Evolutionary conservation across 2,329 filamentous ascomycete genomes (phyloP), one percentile per base, ranked within the genome.

Genomic region (Exophiala alcalophila): DNA sequence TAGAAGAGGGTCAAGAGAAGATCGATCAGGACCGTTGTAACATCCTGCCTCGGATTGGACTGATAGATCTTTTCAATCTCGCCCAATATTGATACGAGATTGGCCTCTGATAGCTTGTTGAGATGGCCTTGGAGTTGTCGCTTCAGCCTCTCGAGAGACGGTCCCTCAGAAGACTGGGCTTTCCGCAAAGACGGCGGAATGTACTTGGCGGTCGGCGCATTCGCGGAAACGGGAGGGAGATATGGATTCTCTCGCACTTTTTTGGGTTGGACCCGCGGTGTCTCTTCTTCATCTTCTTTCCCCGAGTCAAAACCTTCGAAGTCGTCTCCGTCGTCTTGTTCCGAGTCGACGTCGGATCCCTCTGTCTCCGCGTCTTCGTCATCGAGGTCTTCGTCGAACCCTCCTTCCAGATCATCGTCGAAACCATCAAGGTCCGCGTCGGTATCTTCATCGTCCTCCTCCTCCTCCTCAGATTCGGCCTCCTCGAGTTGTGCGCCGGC

Each of bases 51-150:
- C 1, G 92, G 83, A 55, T 94, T 81, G 28, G 83, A 81, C 40
- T 83, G 78, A 61, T 97, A 98, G 1, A 97, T 70, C 48, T 83
- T 80, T 59, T 94, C 88, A 21, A 95, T 74, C 12, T 94, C 85
- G 29, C 78, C 77, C 3, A 96, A 69, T 39, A 97, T 94, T 2
- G 86, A 84, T 4, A 94, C 65, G 50, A 98, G 73, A 56, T 92
- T 97, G 25, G 88, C 81, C 60, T 97, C 91, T 0, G 92, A 96
- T 21, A 98, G 73, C 60, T 91, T 84, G 64, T 98, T 98, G 60
- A 98, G 76, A 12, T 92, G 75, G 59, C 92, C 91, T 61, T 97
- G 89, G 0, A 87, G 74, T 59, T 94, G 87, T 49, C 87, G 80
- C 45, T 81, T 81, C 35, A 98, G 69, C 26, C 84, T 81, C 9